Evolutionary conservation across 345 rosid genomes (phyloP).

Genomic region (Salix dunnii): DNA sequence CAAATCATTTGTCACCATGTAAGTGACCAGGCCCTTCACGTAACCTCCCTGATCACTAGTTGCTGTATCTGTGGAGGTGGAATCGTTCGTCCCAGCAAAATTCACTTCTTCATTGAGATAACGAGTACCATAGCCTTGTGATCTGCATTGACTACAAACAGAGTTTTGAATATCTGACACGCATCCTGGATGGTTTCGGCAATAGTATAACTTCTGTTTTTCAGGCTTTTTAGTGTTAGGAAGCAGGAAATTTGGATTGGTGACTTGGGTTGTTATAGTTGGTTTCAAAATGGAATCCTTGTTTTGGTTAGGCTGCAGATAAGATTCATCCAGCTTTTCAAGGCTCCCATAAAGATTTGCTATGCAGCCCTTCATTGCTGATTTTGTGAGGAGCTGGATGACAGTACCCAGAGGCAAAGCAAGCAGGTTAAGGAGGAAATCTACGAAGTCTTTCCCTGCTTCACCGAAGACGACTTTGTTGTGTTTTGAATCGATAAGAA

Average conservation of each 20-base stretch:
- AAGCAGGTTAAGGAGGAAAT: neutral
- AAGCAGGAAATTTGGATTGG: neutral
- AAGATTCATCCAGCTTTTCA: neutral
- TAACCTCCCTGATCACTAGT: neutral
- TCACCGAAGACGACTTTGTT: conserved; percentile 17
- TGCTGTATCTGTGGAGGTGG: neutral
- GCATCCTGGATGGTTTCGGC: neutral
- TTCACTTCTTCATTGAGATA: neutral
- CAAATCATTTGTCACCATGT: conserved; percentile 23
- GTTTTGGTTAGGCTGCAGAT: neutral
- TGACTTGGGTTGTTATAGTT: neutral
- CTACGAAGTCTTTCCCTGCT: neutral
- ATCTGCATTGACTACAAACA: neutral
- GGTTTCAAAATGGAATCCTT: conserved; percentile 5
- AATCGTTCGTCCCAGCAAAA: neutral
- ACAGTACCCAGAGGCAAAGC: neutral
- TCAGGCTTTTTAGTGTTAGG: neutral
- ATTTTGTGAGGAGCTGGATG: neutral
- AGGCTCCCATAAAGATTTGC: too few relatives aligned
- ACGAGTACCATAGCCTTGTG: rapidly evolving
- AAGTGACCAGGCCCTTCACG: conserved; percentile 8
- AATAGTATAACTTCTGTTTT: neutral
- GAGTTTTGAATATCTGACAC: neutral
- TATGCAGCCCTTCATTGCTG: neutral
- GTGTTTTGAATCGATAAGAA: neutral